Conservation (phyloP, 768 basidiomycete species). For the Tylopilus sp. region DNA sequence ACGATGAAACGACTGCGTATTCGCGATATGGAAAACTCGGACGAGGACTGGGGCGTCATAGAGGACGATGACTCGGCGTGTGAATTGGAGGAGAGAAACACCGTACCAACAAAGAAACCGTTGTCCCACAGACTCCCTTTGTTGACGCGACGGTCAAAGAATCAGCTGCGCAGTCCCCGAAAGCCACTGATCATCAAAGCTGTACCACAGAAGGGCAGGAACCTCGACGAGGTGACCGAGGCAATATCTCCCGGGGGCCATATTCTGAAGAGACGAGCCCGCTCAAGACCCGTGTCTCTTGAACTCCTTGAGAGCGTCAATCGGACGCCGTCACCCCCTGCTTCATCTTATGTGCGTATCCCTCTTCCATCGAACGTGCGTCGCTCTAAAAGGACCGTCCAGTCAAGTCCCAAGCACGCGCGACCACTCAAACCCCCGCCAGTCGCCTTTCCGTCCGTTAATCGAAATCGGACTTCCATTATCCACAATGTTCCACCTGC, state of each 20-base stretch:
- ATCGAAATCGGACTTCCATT: constrained; percentile 37
- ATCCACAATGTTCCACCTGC: constrained; percentile 39
- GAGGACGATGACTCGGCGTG: constrained; percentile 51
- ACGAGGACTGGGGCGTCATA: constrained; percentile 41
- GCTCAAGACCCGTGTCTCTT: constrained; percentile 66
- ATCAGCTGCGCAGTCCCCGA: constrained; percentile 29
- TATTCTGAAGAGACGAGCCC: constrained; percentile 69
- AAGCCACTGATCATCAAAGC: constrained; percentile 21
- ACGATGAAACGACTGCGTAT: constrained; percentile 62
- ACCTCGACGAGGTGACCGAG: constrained; percentile 58
- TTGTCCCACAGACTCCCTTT: constrained; percentile 29
- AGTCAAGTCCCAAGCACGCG: constrained; percentile 12
- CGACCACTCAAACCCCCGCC: constrained; percentile 13
- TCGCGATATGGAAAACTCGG: constrained; percentile 48
- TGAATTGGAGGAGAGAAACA: constrained; percentile 44
- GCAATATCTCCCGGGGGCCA: constrained; percentile 76
- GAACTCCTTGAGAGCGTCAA: constrained; percentile 56
- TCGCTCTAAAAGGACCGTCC: background rate
- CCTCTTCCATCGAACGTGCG: background rate
- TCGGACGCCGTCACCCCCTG: constrained; percentile 41
- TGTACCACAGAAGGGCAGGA: constrained; percentile 39
- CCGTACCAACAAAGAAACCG: constrained; percentile 28
- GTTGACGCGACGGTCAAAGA: constrained; percentile 26
- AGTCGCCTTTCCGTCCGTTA: constrained; percentile 38
- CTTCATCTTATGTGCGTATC: constrained; percentile 28